Conservation (phyloP, 768 basidiomycete species). For the Pulveroboletus sp. region DNA sequence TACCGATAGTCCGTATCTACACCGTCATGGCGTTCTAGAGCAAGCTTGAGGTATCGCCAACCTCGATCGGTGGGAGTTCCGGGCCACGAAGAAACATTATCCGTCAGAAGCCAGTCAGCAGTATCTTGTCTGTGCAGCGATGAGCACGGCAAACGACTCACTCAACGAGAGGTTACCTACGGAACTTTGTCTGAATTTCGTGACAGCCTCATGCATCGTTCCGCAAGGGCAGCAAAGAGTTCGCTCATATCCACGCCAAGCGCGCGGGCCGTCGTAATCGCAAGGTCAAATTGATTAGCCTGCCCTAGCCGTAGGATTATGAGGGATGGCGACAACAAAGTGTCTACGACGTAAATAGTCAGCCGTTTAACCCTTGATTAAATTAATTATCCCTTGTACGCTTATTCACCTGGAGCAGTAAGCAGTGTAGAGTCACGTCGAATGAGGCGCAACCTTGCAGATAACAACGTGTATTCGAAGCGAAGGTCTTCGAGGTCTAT, state of each 20-base stretch:
- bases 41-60: constrained; percentile 83
- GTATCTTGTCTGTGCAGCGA: constrained; percentile 52
- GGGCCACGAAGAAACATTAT: constrained; percentile 77
- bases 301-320: constrained; percentile 79
- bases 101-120: constrained; percentile 79
- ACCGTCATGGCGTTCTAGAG: constrained; percentile 74
- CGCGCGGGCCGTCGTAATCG: constrained; percentile 69
- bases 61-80: constrained; percentile 76
- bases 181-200: constrained; percentile 53
- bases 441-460: constrained; percentile 73
- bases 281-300: constrained; percentile 70
- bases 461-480: constrained; percentile 69
- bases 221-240: constrained; percentile 71
- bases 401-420: constrained; percentile 56
- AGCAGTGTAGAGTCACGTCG: constrained; percentile 59
- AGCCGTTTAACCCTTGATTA: constrained; percentile 10
- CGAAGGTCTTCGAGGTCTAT: constrained; percentile 76
- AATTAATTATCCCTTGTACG: constrained; percentile 6
- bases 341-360: constrained; percentile 37
- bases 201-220: constrained; percentile 73
- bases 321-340: constrained; percentile 51
- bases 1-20: constrained; percentile 69
- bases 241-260: constrained; percentile 85
- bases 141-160: constrained; percentile 2
- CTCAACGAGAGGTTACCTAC: constrained; percentile 37